A percentile compares a stretch with the other conserved stretches of the same genome.
phyloP scores from a whole-genome alignment of 331 rosid species.

The Rosa hybrid region DNA sequence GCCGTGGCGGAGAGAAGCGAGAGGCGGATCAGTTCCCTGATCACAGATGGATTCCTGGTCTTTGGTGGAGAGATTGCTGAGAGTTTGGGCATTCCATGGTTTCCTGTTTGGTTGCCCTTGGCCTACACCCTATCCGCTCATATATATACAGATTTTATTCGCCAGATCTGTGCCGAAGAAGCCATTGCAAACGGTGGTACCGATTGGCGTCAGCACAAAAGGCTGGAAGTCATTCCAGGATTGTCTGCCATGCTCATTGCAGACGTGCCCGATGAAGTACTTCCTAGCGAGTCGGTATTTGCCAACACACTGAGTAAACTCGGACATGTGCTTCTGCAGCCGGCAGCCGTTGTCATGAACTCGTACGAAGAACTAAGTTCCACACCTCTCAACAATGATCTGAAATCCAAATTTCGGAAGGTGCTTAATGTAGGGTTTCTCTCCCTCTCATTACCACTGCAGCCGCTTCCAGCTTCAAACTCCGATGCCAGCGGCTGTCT shows the following conservation, averaged over 20 bases:
- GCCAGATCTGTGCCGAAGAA: neutral
- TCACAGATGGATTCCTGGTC: conserved; percentile 43
- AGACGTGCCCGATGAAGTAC: conserved; percentile 14
- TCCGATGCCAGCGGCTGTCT: conserved; percentile 42
- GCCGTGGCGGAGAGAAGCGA: conserved; percentile 22
- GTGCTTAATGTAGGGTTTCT: conserved; percentile 42
- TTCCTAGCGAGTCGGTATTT: conserved; percentile 22
- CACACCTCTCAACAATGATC: conserved; percentile 23
- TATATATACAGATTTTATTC: conserved; percentile 33
- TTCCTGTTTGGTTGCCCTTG: conserved; percentile 34
- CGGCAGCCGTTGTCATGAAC: conserved; percentile 39
- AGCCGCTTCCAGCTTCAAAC: conserved; percentile 14
- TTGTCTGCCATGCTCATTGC: conserved; percentile 21
- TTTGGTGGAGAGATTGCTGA: conserved; percentile 25
- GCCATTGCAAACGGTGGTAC: neutral
- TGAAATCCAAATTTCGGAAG: conserved; percentile 30
- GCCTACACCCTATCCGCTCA: conserved; percentile 40
- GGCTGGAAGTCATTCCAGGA: conserved; percentile 46
- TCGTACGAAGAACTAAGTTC: conserved; percentile 40
- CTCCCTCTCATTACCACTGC: conserved; percentile 19
- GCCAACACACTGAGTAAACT: conserved; percentile 25
- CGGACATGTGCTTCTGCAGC: conserved; percentile 25
- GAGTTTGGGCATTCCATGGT: conserved; percentile 36
- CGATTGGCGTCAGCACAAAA: neutral
- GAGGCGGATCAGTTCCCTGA: conserved; percentile 29